Evolutionary conservation across 352 stramenopile genomes (phyloP).

Genomic region (Plasmopara viticola): DNA sequence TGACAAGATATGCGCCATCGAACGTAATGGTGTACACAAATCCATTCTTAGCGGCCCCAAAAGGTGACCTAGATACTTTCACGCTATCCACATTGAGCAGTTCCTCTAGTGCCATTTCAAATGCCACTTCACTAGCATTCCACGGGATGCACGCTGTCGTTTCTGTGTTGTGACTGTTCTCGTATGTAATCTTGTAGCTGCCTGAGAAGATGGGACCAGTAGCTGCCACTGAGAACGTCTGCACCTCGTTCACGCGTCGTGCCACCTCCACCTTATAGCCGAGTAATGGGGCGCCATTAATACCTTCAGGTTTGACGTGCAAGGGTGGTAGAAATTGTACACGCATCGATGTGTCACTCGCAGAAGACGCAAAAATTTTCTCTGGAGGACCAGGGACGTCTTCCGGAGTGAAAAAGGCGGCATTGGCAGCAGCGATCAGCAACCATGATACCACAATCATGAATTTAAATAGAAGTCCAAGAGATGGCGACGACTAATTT

Average conservation of each 20-base stretch:
- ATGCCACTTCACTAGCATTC: constrained; percentile 60
- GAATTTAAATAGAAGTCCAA: background rate
- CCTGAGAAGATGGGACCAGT: constrained; percentile 47
- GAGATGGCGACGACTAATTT: background rate
- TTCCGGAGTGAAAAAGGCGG: constrained; percentile 1
- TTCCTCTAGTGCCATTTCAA: constrained; percentile 64
- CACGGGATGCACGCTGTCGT: constrained; percentile 55
- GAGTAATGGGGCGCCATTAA: constrained; percentile 63
- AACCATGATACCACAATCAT: constrained; percentile 2
- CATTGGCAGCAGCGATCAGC: constrained; percentile 1
- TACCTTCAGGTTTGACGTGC: constrained; percentile 52
- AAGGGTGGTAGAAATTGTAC: constrained; percentile 60
- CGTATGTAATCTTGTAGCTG: constrained; percentile 51
- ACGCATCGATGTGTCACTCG: constrained; percentile 43
- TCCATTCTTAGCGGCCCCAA: constrained; percentile 39
- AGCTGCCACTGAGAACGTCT: constrained; percentile 58
- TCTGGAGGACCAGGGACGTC: constrained; percentile 51
- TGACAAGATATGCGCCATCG: constrained; percentile 53
- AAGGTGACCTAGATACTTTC: constrained; percentile 43
- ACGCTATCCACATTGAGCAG: constrained; percentile 63
- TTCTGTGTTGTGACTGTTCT: constrained; percentile 26
- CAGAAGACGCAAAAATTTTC: constrained; percentile 47
- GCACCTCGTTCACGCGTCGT: constrained; percentile 55
- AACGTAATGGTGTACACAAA: constrained; percentile 75
- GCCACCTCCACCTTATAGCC: constrained; percentile 77